Conservation (phyloP, 2,329 filamentous ascomycete genomes). For the Botrytis pseudocinerea region DNA sequence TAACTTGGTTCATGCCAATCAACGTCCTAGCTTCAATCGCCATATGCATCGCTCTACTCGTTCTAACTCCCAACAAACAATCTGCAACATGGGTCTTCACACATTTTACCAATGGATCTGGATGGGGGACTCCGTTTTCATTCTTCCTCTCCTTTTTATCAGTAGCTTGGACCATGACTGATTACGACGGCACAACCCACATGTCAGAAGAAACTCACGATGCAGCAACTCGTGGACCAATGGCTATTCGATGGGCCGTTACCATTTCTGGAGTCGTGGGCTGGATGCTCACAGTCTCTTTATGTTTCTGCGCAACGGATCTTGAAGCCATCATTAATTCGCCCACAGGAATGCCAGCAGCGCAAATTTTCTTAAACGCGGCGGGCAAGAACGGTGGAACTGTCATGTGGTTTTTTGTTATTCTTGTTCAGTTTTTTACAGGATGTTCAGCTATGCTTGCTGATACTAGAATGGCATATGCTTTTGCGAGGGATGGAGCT, state of each 20-base stretch:
- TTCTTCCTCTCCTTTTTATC: conserved; percentile 59
- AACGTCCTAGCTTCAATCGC: conserved; percentile 60
- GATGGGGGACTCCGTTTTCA: conserved; percentile 61
- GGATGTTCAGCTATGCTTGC: conserved; percentile 63
- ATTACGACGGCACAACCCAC: conserved; percentile 67
- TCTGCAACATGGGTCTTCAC: conserved; percentile 61
- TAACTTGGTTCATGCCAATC: conserved; percentile 66
- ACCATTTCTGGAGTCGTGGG: conserved; percentile 59
- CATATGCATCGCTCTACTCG: conserved; percentile 59
- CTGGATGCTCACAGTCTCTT: conserved; percentile 63
- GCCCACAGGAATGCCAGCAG: conserved; percentile 61
- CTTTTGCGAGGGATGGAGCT: conserved; percentile 59
- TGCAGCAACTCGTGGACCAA: conserved; percentile 58
- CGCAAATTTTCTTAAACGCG: conserved; percentile 60
- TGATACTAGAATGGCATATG: conserved; percentile 62
- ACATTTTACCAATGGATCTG: conserved; percentile 60
- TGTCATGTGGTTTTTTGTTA: conserved; percentile 61
- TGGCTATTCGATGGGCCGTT: conserved; percentile 60
- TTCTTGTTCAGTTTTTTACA: conserved; percentile 65
- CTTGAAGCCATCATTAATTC: conserved; percentile 55
- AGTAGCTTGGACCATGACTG: conserved; percentile 66
- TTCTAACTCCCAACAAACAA: conserved; percentile 60
- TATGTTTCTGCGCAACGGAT: conserved; percentile 63
- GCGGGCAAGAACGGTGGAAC: conserved; percentile 57
- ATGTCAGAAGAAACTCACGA: conserved; percentile 69